Conservation (phyloP, 2,329 filamentous ascomycete genomes). For the Metarhizium humberi region DNA sequence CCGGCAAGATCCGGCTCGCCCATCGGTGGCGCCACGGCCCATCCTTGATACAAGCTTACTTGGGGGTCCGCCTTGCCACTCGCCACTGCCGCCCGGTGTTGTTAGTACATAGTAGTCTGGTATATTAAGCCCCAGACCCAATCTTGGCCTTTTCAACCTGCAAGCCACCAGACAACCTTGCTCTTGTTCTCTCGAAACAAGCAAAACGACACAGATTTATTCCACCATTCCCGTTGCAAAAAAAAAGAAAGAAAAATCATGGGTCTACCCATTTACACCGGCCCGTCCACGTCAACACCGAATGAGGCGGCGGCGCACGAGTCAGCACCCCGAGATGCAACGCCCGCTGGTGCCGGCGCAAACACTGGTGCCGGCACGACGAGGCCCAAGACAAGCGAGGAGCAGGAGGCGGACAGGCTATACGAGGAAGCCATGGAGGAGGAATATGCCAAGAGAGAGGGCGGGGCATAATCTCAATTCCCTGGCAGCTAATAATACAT, state of each 20-base stretch:
- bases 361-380: slow-evolving; percentile 39
- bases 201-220: too few relatives aligned
- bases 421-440: slow-evolving; percentile 47
- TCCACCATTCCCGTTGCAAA: neutral
- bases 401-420: slow-evolving; percentile 37
- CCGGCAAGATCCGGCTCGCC: too few relatives aligned
- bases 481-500: too few relatives aligned
- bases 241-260: neutral
- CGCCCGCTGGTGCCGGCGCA: slow-evolving; percentile 33
- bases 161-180: too few relatives aligned
- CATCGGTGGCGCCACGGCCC: too few relatives aligned
- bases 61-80: too few relatives aligned
- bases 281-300: neutral
- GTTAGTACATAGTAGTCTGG: too few relatives aligned
- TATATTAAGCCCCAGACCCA: too few relatives aligned
- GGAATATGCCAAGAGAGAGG: slow-evolving; percentile 46
- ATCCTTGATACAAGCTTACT: too few relatives aligned
- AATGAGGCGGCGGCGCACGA: neutral
- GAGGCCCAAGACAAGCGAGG: slow-evolving; percentile 37
- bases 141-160: too few relatives aligned
- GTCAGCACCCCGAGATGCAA: neutral
- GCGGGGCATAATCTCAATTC: slow-evolving; percentile 20
- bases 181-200: too few relatives aligned
- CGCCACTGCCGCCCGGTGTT: too few relatives aligned
- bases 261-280: neutral